phyloP scores from a whole-genome alignment of 177 flowering plant genomes.

The Vitis hybrid region DNA sequence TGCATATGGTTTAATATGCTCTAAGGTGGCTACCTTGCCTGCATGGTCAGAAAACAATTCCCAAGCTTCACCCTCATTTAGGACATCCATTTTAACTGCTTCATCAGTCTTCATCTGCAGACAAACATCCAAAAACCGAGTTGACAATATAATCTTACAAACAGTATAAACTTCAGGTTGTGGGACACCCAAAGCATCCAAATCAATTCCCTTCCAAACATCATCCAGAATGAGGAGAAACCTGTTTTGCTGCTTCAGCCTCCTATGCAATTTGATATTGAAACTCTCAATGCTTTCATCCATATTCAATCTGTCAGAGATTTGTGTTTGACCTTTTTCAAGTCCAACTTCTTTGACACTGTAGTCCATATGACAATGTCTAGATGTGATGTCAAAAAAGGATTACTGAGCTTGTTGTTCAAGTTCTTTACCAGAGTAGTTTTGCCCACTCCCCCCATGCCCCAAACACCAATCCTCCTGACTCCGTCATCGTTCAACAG shows the following conservation, averaged over 20 bases:
- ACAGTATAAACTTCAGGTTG: neutral
- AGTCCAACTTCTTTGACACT: neutral
- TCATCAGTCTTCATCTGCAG: slow-evolving; percentile 6
- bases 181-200: slow-evolving; percentile 18
- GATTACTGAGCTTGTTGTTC: slow-evolving; percentile 17
- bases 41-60: slow-evolving; percentile 5
- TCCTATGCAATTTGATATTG: neutral
- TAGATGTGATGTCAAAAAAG: slow-evolving; percentile 2
- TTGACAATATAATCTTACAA: slow-evolving; percentile 17
- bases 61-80: slow-evolving; percentile 20
- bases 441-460: slow-evolving; percentile 30
- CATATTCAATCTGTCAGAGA: neutral
- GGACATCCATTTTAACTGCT: slow-evolving; percentile 7
- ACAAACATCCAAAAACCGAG: slow-evolving; percentile 14
- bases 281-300: neutral
- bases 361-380: slow-evolving; percentile 11
- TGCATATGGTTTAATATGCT: slow-evolving; percentile 6
- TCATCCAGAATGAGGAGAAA: slow-evolving; percentile 29
- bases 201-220: slow-evolving; percentile 22
- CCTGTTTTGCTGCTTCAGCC: neutral
- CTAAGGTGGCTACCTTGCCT: slow-evolving; percentile 3
- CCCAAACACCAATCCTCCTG: slow-evolving; percentile 10
- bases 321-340: neutral
- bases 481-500: neutral
- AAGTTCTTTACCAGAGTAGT: slow-evolving; percentile 17